Evolutionary conservation across 164 flowering plant species (phyloP), one percentile per base, ranked within the genome.

Genomic region (Vitis riparia): DNA sequence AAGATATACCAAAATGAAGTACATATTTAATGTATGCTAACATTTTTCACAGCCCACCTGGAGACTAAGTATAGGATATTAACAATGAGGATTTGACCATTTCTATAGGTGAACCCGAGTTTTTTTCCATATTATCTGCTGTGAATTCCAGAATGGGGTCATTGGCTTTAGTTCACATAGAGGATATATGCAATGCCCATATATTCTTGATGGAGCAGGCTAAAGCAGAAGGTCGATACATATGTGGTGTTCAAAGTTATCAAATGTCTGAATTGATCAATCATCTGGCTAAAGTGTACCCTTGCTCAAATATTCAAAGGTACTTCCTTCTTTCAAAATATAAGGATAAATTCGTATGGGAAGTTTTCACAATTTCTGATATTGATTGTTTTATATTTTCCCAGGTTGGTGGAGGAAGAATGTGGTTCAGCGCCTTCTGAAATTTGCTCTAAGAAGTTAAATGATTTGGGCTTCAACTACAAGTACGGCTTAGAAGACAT

Each of bases 131-230:
- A 76, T 63, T 91, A 63, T 63, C 74, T 17, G 86, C 90, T 16
- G 92, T 91, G 15, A 81, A 81, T 61, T 56, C 83, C 3, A 84
- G 94, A 80, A 84, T 89, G 92, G 97, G 97, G 1, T 88, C 93
- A 11, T 78, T 91, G 55, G 78, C 88, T 56, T 68, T 91, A 66
- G 89, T 87, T 62, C 97, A 91, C 66, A 80, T 87, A 11, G 88
- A 89, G 66, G 97, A 91, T 68, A 79, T 87, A 71, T 88, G 92
- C 84, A 82, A 73, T 71, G 94, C 93, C 27, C 97, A 91, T 71
- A 76, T 87, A 12, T 91, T 88, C 63, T 77, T 91, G 15, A 89
- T 91, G 97, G 84, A 88, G 79, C 83, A 88, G 11, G 49, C 75
- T 0, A 58, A 56, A 58, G 89, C 91, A n/a, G 65, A 84, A 72